Percentiles rank a stretch among this genome's conserved stretches.
phyloP scores from a whole-genome alignment of 129 eudicot species.

The Flaveria ramosissima region DNA sequence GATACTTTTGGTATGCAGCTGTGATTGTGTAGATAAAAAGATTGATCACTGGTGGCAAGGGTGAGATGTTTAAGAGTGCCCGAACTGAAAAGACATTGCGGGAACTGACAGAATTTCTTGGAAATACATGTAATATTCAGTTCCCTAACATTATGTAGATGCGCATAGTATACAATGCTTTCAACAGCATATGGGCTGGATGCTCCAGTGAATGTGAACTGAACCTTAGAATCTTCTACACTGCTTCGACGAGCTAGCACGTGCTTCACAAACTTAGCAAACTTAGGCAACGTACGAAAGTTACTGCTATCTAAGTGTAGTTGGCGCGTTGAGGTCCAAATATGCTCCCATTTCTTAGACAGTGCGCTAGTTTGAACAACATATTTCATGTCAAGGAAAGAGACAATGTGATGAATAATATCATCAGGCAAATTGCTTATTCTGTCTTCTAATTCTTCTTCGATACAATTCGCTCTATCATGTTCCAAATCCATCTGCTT shows the following conservation, averaged over 20 bases:
- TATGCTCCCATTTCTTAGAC: slow-evolving; percentile 18
- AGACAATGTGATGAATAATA: slow-evolving; percentile 19
- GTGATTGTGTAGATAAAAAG: neutral
- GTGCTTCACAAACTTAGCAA: slow-evolving; percentile 18
- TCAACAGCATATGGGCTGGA: neutral
- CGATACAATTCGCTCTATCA: neutral
- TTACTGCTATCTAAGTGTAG: neutral
- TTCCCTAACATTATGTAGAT: slow-evolving; percentile 14
- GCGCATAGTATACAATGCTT: slow-evolving; percentile 6
- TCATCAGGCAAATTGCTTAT: slow-evolving; percentile 26
- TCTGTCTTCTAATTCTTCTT: slow-evolving; percentile 19
- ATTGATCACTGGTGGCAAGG: neutral
- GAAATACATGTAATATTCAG: neutral
- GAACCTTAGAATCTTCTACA: slow-evolving; percentile 5
- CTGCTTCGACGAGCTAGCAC: neutral
- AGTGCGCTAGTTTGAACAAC: slow-evolving; percentile 9
- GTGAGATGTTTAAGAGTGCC: slow-evolving; percentile 15
- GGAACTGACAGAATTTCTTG: neutral
- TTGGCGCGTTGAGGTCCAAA: slow-evolving; percentile 3
- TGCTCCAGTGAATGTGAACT: slow-evolving; percentile 3
- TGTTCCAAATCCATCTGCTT: neutral
- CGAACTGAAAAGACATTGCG: slow-evolving; percentile 6
- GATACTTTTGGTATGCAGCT: neutral
- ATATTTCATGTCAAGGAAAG: slow-evolving; percentile 14
- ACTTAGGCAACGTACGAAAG: neutral